These are phyloP conservation scores for Lipomyces yamanashiensis DNA, from an alignment of 805 yeast genomes.

Conservation along the genomic window DNA sequence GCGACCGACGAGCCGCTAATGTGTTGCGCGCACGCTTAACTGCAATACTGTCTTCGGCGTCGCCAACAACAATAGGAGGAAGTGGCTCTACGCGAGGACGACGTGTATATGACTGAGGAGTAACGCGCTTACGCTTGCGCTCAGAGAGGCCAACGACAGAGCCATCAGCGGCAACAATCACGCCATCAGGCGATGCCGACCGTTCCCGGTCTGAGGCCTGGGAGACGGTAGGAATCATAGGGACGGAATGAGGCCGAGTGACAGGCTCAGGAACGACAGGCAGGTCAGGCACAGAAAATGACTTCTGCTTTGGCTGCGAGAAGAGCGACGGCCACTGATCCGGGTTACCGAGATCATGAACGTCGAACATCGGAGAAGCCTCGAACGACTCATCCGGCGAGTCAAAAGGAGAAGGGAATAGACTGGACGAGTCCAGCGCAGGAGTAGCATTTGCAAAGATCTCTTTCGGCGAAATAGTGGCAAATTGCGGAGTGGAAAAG, in stretches of 20 bases:
- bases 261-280: neutral
- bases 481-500: constrained; percentile 29
- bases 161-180: constrained; percentile 31
- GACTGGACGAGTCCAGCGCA: constrained; percentile 12
- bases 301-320: constrained; percentile 31
- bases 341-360: constrained; percentile 40
- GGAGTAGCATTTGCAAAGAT: constrained; percentile 15
- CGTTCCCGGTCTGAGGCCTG: constrained; percentile 2
- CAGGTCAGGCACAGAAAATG: neutral
- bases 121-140: constrained; percentile 35
- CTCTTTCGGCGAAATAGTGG: constrained; percentile 27
- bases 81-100: constrained; percentile 54
- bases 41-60: constrained; percentile 66
- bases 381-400: constrained; percentile 37
- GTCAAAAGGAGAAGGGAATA: constrained; percentile 33
- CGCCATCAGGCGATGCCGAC: constrained; percentile 30
- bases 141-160: constrained; percentile 35
- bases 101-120: constrained; percentile 36
- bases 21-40: constrained; percentile 94
- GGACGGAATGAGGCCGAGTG: constrained; percentile 8
- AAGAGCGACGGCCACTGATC: constrained; percentile 46
- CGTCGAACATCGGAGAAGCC: constrained; percentile 44
- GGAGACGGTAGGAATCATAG: neutral
- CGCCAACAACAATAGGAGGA: constrained; percentile 62
- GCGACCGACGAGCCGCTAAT: constrained; percentile 90